Evolutionary conservation across 1,139 yeast genomes (phyloP).

Genomic region (Pichia sp.): DNA sequence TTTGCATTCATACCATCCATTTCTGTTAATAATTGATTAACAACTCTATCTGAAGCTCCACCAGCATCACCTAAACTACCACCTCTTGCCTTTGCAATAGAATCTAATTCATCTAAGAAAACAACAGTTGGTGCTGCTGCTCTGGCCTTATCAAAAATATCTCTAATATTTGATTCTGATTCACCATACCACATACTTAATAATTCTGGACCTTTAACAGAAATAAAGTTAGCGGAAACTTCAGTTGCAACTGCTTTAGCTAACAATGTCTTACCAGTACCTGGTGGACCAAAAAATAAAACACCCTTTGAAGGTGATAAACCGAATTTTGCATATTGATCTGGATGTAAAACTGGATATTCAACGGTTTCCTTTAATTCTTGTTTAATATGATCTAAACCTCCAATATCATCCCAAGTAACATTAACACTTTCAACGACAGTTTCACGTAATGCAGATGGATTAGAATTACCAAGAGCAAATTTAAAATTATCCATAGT

Average conservation of each 20-base stretch:
- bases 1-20: slow-evolving; percentile 99
- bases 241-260: slow-evolving; percentile 99
- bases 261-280: slow-evolving; percentile 96
- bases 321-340: slow-evolving; percentile 96
- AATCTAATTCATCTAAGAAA: slow-evolving; percentile 94
- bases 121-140: slow-evolving; percentile 99
- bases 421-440: slow-evolving; percentile 98
- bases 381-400: slow-evolving; percentile 88
- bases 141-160: slow-evolving; percentile 95
- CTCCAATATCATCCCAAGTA: slow-evolving; percentile 98
- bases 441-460: slow-evolving; percentile 98
- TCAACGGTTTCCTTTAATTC: slow-evolving; percentile 98
- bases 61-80: slow-evolving; percentile 92
- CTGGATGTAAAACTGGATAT: slow-evolving; percentile 98
- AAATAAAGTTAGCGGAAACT: slow-evolving; percentile 92
- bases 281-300: slow-evolving; percentile 97
- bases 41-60: slow-evolving; percentile 98
- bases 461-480: slow-evolving; percentile 96
- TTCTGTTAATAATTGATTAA: slow-evolving; percentile 94
- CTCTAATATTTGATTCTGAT: slow-evolving; percentile 94
- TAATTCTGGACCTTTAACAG: slow-evolving; percentile 96
- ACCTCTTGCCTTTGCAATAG: slow-evolving; percentile 97
- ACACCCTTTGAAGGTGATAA: slow-evolving; percentile 98
- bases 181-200: slow-evolving; percentile 99
- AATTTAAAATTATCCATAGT: slow-evolving; percentile 98